Percentiles rank a stretch among this genome's conserved stretches.
These are phyloP conservation scores for Cajanus cajan DNA, from an alignment of 306 rosid species.

Conservation along the genomic window DNA sequence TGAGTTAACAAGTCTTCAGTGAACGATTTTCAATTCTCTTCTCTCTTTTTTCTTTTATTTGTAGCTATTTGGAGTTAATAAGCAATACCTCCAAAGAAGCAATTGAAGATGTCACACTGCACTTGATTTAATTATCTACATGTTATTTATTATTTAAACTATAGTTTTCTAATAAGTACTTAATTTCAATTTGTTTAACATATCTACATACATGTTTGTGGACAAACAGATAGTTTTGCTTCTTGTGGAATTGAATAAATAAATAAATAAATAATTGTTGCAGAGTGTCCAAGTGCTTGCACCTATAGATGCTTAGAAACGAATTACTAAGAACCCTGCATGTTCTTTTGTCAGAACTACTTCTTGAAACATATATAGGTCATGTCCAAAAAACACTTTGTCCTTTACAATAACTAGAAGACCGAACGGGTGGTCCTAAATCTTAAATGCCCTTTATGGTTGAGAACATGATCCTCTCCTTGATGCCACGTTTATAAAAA, in stretches of 20 bases:
- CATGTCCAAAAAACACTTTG: background rate
- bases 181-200: constrained; percentile 17
- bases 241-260: background rate
- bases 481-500: background rate
- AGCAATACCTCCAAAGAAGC: background rate
- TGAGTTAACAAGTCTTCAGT: background rate
- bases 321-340: background rate
- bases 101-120: background rate
- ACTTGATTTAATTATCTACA: background rate
- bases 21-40: background rate
- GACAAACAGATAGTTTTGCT: background rate
- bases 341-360: constrained; percentile 24
- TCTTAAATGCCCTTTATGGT: background rate
- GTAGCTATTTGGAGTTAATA: background rate
- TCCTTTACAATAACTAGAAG: background rate
- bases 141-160: background rate
- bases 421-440: background rate
- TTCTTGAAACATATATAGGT: background rate
- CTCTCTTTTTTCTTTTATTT: background rate
- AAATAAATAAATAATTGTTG: background rate
- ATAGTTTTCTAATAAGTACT: background rate
- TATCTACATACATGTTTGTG: background rate
- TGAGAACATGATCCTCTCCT: background rate
- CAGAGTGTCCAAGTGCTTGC: constrained; percentile 31
- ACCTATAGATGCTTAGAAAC: constrained; percentile 4